Percentiles rank a stretch among this genome's conserved stretches.
Conservation (phyloP, 1,284 basidiomycete genomes). For the Pyrrhoderma lamaoense region DNA sequence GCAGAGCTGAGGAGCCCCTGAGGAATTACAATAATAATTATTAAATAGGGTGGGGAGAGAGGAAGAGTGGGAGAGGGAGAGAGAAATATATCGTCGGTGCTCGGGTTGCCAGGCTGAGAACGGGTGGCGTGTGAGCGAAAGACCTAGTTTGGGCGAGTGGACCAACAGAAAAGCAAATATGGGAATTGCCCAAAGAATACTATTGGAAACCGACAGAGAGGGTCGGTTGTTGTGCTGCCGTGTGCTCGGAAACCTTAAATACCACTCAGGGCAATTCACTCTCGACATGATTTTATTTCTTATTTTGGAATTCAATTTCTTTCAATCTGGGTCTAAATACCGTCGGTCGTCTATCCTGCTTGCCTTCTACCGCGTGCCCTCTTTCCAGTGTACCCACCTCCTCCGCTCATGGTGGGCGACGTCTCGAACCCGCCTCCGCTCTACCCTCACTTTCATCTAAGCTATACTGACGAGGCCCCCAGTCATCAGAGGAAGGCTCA, state of each 20-base stretch:
- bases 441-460: constrained; percentile 45
- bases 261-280: constrained; percentile 1
- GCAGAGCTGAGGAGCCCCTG: too few relatives aligned
- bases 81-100: too few relatives aligned
- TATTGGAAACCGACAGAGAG: not conserved
- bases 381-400: constrained; percentile 1
- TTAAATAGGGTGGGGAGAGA: too few relatives aligned
- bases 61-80: too few relatives aligned
- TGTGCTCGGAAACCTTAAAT: constrained; percentile 13
- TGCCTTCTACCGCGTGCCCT: constrained; percentile 14
- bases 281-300: not conserved
- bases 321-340: not conserved
- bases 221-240: constrained; percentile 1
- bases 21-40: too few relatives aligned
- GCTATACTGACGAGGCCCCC: constrained; percentile 54
- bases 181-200: not conserved
- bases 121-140: too few relatives aligned
- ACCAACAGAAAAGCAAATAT: not conserved
- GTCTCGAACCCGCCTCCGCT: constrained; percentile 44
- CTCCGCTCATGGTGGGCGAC: constrained; percentile 9
- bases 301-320: constrained; percentile 1
- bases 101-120: too few relatives aligned
- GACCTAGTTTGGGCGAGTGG: not conserved
- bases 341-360: constrained; percentile 1
- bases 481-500: constrained; percentile 66